These are phyloP conservation scores for Hibiscus syriacus DNA, from an alignment of 345 rosid genomes.

Conservation along the genomic window DNA sequence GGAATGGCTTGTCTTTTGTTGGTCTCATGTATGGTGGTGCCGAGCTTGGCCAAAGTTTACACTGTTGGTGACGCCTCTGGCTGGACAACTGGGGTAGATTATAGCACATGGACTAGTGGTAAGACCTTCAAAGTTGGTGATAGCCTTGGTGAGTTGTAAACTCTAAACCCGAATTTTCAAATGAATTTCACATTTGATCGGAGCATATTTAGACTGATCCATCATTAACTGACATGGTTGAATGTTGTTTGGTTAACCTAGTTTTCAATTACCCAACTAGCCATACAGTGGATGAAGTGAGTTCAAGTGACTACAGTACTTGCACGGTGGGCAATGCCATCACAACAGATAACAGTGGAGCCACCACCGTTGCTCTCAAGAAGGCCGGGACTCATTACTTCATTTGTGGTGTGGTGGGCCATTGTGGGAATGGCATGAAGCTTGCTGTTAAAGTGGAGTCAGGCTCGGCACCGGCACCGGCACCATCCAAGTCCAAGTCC, in stretches of 20 bases:
- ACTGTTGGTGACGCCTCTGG: constrained; percentile 60
- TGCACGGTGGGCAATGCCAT: constrained; percentile 58
- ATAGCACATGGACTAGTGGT: too few relatives aligned
- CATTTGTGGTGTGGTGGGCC: constrained; percentile 56
- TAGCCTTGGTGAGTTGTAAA: constrained; percentile 48
- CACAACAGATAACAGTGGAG: constrained; percentile 51
- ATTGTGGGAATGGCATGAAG: constrained; percentile 69
- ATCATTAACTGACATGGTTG: background rate
- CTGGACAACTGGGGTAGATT: constrained; percentile 63
- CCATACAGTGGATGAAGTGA: constrained; percentile 79
- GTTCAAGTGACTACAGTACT: constrained; percentile 70
- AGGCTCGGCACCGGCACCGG: constrained; percentile 7
- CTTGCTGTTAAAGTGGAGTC: constrained; percentile 48
- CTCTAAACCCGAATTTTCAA: background rate
- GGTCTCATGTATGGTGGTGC: constrained; percentile 12
- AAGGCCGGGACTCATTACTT: constrained; percentile 70
- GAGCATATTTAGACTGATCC: background rate
- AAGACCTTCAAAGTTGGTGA: too few relatives aligned
- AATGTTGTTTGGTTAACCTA: constrained; percentile 10
- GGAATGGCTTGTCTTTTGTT: background rate
- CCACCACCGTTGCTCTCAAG: constrained; percentile 70
- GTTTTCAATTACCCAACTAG: constrained; percentile 63
- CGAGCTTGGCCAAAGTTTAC: constrained; percentile 52
- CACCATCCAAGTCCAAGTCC: too few relatives aligned
- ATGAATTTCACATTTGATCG: background rate